A percentile compares a stretch with the other conserved stretches of the same genome.
Conservation (phyloP, 331 rosid genomes). For the Prunus yedoensis region DNA sequence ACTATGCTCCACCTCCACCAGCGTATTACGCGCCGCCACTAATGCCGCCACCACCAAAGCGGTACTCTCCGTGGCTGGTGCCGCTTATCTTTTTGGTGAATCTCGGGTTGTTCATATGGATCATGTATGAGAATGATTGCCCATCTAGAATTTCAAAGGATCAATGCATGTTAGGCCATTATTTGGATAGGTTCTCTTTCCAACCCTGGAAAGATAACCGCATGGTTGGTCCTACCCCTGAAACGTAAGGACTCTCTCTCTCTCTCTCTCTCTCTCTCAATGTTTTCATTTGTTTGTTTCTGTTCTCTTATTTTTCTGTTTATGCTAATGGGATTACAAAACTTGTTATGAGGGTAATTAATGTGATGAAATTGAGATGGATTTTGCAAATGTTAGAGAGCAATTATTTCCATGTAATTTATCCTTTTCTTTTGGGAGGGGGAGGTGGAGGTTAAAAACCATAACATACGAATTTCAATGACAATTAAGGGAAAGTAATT, state of each 20-base stretch:
- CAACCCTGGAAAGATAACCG: conserved; percentile 63
- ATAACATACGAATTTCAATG: no score
- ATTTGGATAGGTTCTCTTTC: conserved; percentile 64
- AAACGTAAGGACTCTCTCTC: conserved; percentile 44
- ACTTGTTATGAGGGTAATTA: no score
- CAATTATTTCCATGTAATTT: no score
- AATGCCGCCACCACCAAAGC: conserved; percentile 30
- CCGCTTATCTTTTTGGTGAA: conserved; percentile 61
- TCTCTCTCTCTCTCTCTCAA: neutral
- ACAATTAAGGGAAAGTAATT: no score
- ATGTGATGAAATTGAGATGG: no score
- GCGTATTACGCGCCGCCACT: conserved; percentile 15
- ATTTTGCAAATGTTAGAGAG: no score
- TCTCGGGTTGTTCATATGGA: conserved; percentile 49
- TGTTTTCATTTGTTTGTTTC: neutral
- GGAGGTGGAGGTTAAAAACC: no score
- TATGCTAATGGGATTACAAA: neutral
- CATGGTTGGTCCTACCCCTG: conserved; percentile 69
- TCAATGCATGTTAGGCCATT: conserved; percentile 30
- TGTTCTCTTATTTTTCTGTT: neutral
- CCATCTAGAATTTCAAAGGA: conserved; percentile 32
- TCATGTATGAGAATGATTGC: conserved; percentile 71
- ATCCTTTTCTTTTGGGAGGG: no score
- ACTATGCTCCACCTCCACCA: conserved; percentile 32
- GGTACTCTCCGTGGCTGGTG: conserved; percentile 66